Evolutionary conservation across 352 stramenopile species (phyloP).

Genomic region (Phytophthora syringae): DNA sequence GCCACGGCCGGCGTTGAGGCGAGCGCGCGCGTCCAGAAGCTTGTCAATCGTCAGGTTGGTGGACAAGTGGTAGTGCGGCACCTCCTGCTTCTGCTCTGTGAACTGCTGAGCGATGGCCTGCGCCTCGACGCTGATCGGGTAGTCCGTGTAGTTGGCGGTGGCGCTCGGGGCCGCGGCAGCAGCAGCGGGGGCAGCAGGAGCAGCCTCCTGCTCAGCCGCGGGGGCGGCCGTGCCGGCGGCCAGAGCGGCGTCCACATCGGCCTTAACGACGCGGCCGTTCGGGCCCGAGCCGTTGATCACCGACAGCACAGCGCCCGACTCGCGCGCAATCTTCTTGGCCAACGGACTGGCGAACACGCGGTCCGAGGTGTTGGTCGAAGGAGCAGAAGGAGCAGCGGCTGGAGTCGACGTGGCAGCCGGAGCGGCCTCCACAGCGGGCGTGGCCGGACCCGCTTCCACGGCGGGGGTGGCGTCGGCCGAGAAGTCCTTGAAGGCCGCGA

Average conservation of each 20-base stretch:
- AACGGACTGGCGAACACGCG: constrained; percentile 95
- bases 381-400: constrained; percentile 16
- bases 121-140: constrained; percentile 86
- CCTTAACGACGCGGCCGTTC: constrained; percentile 93
- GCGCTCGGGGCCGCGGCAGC: constrained; percentile 40
- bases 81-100: constrained; percentile 93
- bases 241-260: constrained; percentile 94
- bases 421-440: constrained; percentile 10
- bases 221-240: constrained; percentile 56
- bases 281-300: constrained; percentile 85
- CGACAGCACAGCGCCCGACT: constrained; percentile 75
- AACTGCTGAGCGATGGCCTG: constrained; percentile 88
- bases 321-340: constrained; percentile 89
- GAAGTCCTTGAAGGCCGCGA: constrained; percentile 68
- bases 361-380: constrained; percentile 48
- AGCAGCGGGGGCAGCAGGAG: constrained; percentile 34
- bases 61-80: constrained; percentile 98
- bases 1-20: constrained; percentile 91
- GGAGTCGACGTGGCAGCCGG: constrained; percentile 28
- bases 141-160: constrained; percentile 92
- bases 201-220: constrained; percentile 24
- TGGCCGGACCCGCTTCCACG: constrained; percentile 28
- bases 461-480: constrained; percentile 39
- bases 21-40: constrained; percentile 90
- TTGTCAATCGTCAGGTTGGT: constrained; percentile 94